Base-by-base conservation (phyloP, 768 basidiomycete species). In the Leccinum subgranulosum region DNA sequence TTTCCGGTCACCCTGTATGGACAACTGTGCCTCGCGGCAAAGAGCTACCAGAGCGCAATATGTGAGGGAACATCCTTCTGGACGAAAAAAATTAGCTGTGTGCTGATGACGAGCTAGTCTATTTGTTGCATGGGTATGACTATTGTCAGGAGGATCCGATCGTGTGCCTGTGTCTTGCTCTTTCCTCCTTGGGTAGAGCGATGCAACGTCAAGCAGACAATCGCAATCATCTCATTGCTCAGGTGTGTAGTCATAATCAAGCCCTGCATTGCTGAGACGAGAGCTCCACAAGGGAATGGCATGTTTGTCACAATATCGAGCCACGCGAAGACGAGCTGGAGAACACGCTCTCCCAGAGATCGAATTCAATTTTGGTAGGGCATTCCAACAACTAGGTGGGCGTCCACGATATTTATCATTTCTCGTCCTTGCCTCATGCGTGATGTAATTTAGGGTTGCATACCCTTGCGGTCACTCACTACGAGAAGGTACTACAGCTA, bases 161-260 rank as follows among this genome's bases (percentile, higher is more conserved):
- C 74, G 79, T 97, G 23, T 94, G 90, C 66, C 76, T 98, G 5
- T 84, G 81, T 46, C 78, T 98, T 9, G 91, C 88, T 1, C 84
- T 94, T 48, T 86, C 92, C 0, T 97, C 92, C 21, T 76, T 96
- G 47, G 93, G 93, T 15, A 81, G 95, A 29, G 88, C 93, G 1
- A 92, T 92, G 87, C 91, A 94, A 62, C 81, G 95, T 21, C 94
- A 97, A 70, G 86, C 88, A 17, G 95, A 97, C 73, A 98, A 98
- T 68, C 76, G 94, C 43, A 90, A 96, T 65, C 90, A 95, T 70
- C 80, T 93, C 57, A 81, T 97, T 39, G 80, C 87, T 4, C 92
- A 94, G 72, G 84, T 84, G 48, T 25, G 66, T 41, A 21, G 7
- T 15, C 19, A 31, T 49, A 29, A 12, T 21, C 45, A 21, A 3